Evolutionary conservation across 2,329 filamentous ascomycete species (phyloP), one percentile per base, ranked within the genome.

Genomic region (Ramichloridium luteum): DNA sequence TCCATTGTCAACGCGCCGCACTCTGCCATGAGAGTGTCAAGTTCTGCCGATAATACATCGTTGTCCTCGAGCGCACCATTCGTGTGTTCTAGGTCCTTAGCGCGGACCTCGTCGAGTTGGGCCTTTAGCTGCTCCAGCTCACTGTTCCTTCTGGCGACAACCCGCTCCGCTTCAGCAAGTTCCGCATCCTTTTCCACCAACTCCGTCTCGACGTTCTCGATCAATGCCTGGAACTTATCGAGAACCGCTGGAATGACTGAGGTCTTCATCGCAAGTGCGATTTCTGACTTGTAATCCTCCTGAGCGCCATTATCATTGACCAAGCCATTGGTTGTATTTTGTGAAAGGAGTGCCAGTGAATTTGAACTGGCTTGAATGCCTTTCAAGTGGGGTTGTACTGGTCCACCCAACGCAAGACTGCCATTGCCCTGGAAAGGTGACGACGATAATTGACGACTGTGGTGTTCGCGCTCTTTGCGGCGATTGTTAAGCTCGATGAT

Each of bases 401-500:
- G 43, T 13, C 46, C 47, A 12, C 49, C 44, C n/a, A 36, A 23
- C 8, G 39, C 40, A 16, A 31, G 34, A 25, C 32, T 28, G 18
- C 26, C 30, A 30, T 50, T 49, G 16, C 40, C 40, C 28, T 57
- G 36, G 36, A 67, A 67, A 1, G 68, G 68, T 4, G 67, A 86
- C 0, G 85, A 93, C 1, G 85, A 93, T 5, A 80, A 68, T 38
- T 82, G 73, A 9, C 76, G 77, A 13, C 56, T 55, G 25, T 47
- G 48, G 15, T 35, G 29, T 22, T 44, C 40, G 10, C 70, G 65
- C 32, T 77, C 72, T 30, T 78, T 70, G 39, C 79, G 74, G 31
- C 67, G 60, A 39, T 64, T 74, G 67, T 93, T 90, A 22, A 72
- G 60, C 32, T 67, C 62, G 50, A 80, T 77, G 45, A 93, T 84